These are phyloP conservation scores for Zea mays DNA, from an alignment of 176 grass and related monocot species.

Conservation along the genomic window DNA sequence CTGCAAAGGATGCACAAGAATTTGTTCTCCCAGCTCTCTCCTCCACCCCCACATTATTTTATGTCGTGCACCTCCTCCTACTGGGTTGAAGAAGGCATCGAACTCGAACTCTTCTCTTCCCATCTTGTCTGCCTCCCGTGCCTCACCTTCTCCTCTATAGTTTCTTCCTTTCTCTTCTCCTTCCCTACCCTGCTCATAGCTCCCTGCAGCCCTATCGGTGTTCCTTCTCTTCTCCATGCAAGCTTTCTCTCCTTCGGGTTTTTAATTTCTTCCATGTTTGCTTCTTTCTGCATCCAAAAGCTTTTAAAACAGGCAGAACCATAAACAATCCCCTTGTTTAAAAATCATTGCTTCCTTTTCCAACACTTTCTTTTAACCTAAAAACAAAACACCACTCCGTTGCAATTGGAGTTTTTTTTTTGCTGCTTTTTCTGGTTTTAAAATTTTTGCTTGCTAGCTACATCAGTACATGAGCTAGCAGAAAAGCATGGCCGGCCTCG, in stretches of 20 bases:
- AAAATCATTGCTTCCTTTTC: slow-evolving; percentile 86
- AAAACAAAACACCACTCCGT: slow-evolving; percentile 56
- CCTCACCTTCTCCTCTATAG: slow-evolving; percentile 43
- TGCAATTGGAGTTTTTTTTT: slow-evolving; percentile 40
- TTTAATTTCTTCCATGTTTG: slow-evolving; percentile 59
- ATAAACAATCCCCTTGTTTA: slow-evolving; percentile 65
- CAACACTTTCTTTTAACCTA: slow-evolving; percentile 66
- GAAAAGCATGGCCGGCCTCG: slow-evolving; percentile 89
- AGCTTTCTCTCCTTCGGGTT: slow-evolving; percentile 42
- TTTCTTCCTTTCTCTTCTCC: slow-evolving; percentile 25
- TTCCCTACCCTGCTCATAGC: slow-evolving; percentile 38
- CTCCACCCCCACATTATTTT: slow-evolving; percentile 45
- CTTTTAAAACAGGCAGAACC: slow-evolving; percentile 46
- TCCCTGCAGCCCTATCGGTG: slow-evolving; percentile 31
- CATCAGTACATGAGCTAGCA: slow-evolving; percentile 79
- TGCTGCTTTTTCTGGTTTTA: slow-evolving; percentile 42
- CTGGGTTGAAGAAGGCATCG: slow-evolving; percentile 52
- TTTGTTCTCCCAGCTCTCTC: slow-evolving; percentile 47
- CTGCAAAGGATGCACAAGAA: slow-evolving; percentile 39
- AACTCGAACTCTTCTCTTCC: slow-evolving; percentile 53
- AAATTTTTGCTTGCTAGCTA: slow-evolving; percentile 43
- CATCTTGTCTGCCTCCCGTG: slow-evolving; percentile 30
- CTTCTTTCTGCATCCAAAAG: slow-evolving; percentile 70
- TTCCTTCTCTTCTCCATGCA: slow-evolving; percentile 49
- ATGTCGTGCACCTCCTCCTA: slow-evolving; percentile 48